Conservation (phyloP, 306 rosid genomes). For the Adenanthera pavonina region DNA sequence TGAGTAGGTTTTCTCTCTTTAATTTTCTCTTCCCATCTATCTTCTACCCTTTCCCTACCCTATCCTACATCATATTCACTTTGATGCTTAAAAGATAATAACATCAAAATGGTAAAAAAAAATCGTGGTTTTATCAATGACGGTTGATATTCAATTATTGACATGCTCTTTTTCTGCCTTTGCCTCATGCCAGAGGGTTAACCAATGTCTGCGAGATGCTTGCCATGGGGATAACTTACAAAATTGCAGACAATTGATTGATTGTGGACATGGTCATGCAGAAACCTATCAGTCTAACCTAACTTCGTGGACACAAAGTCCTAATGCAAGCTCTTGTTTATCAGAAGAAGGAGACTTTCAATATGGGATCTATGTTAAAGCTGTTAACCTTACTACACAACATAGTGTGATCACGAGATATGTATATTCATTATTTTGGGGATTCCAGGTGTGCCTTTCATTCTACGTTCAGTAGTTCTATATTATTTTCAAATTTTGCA, state of each 20-base stretch:
- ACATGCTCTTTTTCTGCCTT: slow-evolving; percentile 17
- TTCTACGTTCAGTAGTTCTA: slow-evolving; percentile 13
- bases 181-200: slow-evolving; percentile 69
- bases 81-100: slow-evolving; percentile 11
- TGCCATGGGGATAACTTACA: slow-evolving; percentile 32
- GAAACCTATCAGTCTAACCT: background rate
- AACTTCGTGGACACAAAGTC: slow-evolving; percentile 9
- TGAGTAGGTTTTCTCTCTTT: too few relatives aligned
- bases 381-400: slow-evolving; percentile 62
- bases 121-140: slow-evolving; percentile 11
- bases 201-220: slow-evolving; percentile 73
- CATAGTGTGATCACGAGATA: slow-evolving; percentile 59
- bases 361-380: slow-evolving; percentile 65
- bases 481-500: background rate
- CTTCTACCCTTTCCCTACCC: too few relatives aligned
- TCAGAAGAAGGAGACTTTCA: slow-evolving; percentile 29
- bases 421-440: slow-evolving; percentile 78
- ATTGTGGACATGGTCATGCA: slow-evolving; percentile 63
- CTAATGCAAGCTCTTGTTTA: slow-evolving; percentile 51
- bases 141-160: slow-evolving; percentile 27
- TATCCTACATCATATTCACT: background rate
- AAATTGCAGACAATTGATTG: slow-evolving; percentile 52
- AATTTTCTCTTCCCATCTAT: too few relatives aligned
- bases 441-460: slow-evolving; percentile 73
- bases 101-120: background rate